Evolutionary conservation across 805 yeast species (phyloP).

Genomic region (Saturnispora sanitii): DNA sequence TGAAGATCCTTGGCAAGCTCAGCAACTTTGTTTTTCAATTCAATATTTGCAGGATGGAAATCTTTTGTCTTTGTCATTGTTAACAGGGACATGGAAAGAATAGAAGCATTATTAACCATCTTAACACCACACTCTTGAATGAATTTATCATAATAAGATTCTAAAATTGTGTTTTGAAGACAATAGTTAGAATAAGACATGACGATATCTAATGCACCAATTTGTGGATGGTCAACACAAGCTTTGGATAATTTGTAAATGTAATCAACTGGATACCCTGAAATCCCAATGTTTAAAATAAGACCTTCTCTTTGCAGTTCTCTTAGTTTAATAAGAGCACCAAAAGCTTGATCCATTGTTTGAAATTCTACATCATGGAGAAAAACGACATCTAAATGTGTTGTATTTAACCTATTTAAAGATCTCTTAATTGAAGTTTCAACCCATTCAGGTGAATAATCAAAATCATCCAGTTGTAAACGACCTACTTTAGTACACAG

Average conservation of each 20-base stretch:
- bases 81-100: conserved; percentile 78
- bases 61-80: conserved; percentile 54
- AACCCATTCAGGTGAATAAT: conserved; percentile 56
- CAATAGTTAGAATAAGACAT: conserved; percentile 77
- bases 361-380: conserved; percentile 88
- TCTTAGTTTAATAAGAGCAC: conserved; percentile 53
- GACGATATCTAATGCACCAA: conserved; percentile 64
- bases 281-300: conserved; percentile 59
- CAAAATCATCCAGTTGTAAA: conserved; percentile 55
- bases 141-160: conserved; percentile 40
- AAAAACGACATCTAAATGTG: conserved; percentile 71
- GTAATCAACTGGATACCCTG: conserved; percentile 79
- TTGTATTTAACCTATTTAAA: conserved; percentile 51
- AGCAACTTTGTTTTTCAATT: conserved; percentile 44
- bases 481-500: conserved; percentile 87
- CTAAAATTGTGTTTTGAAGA: conserved; percentile 57
- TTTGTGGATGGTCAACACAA: conserved; percentile 29
- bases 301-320: conserved; percentile 54
- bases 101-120: conserved; percentile 69
- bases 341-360: conserved; percentile 40
- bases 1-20: conserved; percentile 33
- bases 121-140: conserved; percentile 44
- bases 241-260: conserved; percentile 42
- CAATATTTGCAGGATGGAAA: conserved; percentile 72
- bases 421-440: conserved; percentile 58